Base-by-base conservation (phyloP, 345 rosid genomes). In the Pistacia vera region DNA sequence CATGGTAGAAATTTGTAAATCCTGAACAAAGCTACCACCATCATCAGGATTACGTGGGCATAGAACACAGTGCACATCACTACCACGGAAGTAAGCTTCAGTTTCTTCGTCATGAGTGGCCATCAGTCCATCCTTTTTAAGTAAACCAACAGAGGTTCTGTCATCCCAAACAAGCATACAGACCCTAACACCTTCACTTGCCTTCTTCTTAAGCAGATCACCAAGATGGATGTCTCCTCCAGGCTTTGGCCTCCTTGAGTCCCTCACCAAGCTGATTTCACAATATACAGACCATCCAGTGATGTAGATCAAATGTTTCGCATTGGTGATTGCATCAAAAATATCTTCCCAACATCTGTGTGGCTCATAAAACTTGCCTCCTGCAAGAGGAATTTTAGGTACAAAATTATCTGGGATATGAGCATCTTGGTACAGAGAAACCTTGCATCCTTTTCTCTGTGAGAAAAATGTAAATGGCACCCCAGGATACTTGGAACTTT, bases 281-380 rank as follows among this genome's bases (percentile, higher is more conserved):
- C 97, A 87, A 81, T 93, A 96, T 74, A 96, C 99, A 61, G 99
- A 96, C 98, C 99, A 96, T 61, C 98, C 99, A 63, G 99, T 96
- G 44, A 96, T 93, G 85, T 91, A 96, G 79, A 96, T 92, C 74
- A 96, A 70, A 81, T 96, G 97, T 76, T 82, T 93, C 0, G 99
- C 99, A 56, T 96, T 85, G 68, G 85, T 88, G 57, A 96, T 90
- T 7, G 98, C 93, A 79, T 96, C 99, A 38, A 93, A 96, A 44
- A 96, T 60, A 80, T 96, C 98, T 84, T 96, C 99, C 99, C 99
- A 96, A 38, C 99, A 93, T 70, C 99, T 86, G 72, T 83, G 90
- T n/a, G 99, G 88, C 88, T 93, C 91, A 33, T 88, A 93, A 85
- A 81, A 51, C 72, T 92, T 87, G 77, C 97, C 97, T 49, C 97